Conservation (phyloP, 192 early-diverging fungal species). For the Coemansia sp. region DNA sequence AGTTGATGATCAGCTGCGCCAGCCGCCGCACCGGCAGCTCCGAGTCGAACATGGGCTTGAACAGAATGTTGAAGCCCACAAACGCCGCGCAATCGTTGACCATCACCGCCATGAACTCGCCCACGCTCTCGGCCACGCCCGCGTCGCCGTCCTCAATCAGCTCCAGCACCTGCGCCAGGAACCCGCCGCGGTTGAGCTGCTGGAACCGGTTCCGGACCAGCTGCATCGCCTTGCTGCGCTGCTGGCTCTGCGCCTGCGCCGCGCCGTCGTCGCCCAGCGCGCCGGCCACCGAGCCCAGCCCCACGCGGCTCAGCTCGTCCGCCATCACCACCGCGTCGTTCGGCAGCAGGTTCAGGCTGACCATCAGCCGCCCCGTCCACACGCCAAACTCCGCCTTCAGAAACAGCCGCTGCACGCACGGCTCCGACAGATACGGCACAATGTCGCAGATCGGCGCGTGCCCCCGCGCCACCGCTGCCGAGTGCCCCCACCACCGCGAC, state of each 20-base stretch:
- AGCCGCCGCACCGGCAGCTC: slow-evolving; percentile 42
- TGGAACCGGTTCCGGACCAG: slow-evolving; percentile 50
- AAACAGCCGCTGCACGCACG: slow-evolving; percentile 49
- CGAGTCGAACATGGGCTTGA: slow-evolving; percentile 47
- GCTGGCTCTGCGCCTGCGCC: slow-evolving; percentile 22
- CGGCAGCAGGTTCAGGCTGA: slow-evolving; percentile 34
- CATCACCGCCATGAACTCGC: slow-evolving; percentile 48
- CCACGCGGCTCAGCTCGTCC: slow-evolving; percentile 48
- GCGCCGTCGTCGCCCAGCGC: slow-evolving; percentile 16
- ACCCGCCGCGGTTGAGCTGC: slow-evolving; percentile 48
- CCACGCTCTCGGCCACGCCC: slow-evolving; percentile 22
- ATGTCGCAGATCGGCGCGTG: slow-evolving; percentile 51
- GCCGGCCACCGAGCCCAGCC: slow-evolving; percentile 35
- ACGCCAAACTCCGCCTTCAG: slow-evolving; percentile 50
- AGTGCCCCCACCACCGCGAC: slow-evolving; percentile 44
- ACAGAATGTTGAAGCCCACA: slow-evolving; percentile 47
- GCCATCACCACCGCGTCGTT: slow-evolving; percentile 45
- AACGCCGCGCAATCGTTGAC: slow-evolving; percentile 51
- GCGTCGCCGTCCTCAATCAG: slow-evolving; percentile 45
- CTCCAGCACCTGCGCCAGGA: slow-evolving; percentile 31
- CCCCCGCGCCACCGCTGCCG: slow-evolving; percentile 40
- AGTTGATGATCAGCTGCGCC: slow-evolving; percentile 50
- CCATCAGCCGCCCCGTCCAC: slow-evolving; percentile 51
- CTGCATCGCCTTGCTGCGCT: slow-evolving; percentile 43
- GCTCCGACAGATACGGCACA: slow-evolving; percentile 47